phyloP scores from a whole-genome alignment of 805 yeast species.

The Blastobotrys terrestris region DNA sequence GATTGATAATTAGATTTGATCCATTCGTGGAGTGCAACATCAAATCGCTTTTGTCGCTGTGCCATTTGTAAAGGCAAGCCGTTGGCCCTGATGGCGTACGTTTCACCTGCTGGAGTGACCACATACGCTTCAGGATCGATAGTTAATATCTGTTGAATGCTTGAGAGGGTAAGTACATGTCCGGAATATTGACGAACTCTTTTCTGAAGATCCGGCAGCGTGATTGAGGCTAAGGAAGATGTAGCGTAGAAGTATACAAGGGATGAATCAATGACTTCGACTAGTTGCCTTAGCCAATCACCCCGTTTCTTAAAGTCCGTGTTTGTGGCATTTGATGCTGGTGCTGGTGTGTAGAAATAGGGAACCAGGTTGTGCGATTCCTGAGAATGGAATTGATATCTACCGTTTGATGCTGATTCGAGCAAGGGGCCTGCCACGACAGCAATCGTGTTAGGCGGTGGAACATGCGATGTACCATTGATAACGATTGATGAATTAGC shows the following conservation, averaged over 20 bases:
- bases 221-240: slow-evolving; percentile 18
- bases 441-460: neutral
- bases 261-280: slow-evolving; percentile 22
- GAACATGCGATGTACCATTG: neutral
- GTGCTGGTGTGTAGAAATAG: neutral
- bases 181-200: slow-evolving; percentile 19
- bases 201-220: slow-evolving; percentile 16
- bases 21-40: neutral
- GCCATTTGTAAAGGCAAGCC: slow-evolving; percentile 7
- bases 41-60: neutral
- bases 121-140: slow-evolving; percentile 24
- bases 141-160: slow-evolving; percentile 18
- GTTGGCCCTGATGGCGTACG: slow-evolving; percentile 2
- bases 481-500: neutral
- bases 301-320: slow-evolving; percentile 3
- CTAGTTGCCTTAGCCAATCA: slow-evolving; percentile 11
- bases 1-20: neutral
- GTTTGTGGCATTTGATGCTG: neutral
- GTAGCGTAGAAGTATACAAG: slow-evolving; percentile 20
- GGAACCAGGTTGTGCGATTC: neutral
- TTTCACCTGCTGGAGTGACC: slow-evolving; percentile 5
- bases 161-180: slow-evolving; percentile 14
- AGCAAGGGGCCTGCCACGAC: neutral
- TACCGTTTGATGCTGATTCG: neutral
- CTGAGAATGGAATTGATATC: neutral